A percentile compares a stretch with the other conserved stretches of the same genome.
These are phyloP conservation scores for Bruguiera hainesii DNA, from an alignment of 441 rosid genomes.

Conservation along the genomic window DNA sequence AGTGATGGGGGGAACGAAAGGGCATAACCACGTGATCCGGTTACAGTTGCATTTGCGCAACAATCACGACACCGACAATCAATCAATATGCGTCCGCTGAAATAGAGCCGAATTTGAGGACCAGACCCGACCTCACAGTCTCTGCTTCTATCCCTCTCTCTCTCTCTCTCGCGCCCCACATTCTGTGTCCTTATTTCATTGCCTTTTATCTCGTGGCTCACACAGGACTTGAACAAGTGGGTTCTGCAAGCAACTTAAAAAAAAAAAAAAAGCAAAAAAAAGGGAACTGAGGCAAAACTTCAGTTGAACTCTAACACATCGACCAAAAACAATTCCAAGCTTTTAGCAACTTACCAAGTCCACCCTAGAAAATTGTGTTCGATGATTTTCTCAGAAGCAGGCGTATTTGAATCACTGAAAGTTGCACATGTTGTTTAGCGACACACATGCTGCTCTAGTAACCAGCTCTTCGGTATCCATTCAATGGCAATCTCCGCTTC, in stretches of 20 bases:
- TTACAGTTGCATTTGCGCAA: constrained; percentile 32
- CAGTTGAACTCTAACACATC: not conserved
- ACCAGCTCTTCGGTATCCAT: constrained; percentile 16
- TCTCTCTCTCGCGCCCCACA: not conserved
- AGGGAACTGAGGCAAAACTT: not conserved
- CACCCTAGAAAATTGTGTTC: not conserved
- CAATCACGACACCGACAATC: constrained; percentile 15
- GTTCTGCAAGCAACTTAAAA: not conserved
- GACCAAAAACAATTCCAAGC: not conserved
- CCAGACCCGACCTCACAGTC: constrained; percentile 7
- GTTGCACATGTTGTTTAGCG: constrained; percentile 13
- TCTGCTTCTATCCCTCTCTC: not conserved
- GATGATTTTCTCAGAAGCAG: not conserved
- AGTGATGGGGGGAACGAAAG: constrained; percentile 17
- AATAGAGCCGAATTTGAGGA: constrained; percentile 26
- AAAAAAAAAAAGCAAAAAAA: not conserved
- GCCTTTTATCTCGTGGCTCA: no score
- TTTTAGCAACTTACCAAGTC: not conserved
- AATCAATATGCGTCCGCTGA: constrained; percentile 16
- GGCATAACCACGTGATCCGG: constrained; percentile 56
- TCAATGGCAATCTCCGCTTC: constrained; percentile 9
- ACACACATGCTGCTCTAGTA: not conserved
- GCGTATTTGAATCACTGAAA: constrained; percentile 22
- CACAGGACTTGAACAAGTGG: no score
- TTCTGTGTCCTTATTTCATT: not conserved